Evolutionary conservation across 2,329 filamentous ascomycete species (phyloP), one percentile per base, ranked within the genome.

Genomic region (Fusarium sp.): DNA sequence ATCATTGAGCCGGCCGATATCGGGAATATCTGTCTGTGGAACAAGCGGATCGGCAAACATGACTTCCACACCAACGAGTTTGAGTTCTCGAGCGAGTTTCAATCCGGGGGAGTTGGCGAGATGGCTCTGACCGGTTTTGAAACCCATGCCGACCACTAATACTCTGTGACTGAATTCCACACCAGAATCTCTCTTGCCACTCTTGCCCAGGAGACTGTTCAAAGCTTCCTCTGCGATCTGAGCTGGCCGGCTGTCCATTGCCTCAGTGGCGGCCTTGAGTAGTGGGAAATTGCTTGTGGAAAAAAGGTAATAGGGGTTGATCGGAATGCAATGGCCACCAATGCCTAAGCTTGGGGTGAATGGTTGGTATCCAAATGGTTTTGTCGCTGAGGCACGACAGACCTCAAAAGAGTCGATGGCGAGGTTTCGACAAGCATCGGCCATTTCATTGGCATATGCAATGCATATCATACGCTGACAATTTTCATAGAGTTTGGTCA

Each of bases 401-500:
- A 85, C 82, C 63, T 85, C 83, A 35, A 77, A 81, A 0, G 80
- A 76, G 38, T 84, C 76, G 36, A 85, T 81, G 15, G 69, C 76
- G 25, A 79, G 75, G 0, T 69, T 58, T 4, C 70, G 46, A 45
- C 81, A 84, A 1, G 83, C 81, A 58, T 85, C 80, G 1, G 81
- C 80, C 79, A 85, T 84, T 61, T 85, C 82, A 61, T 85, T 85
- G 51, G 77, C 81, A 51, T 80, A 85, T 1, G 83, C 82, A 29
- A 84, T 82, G 52, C 77, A 77, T 25, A 84, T 73, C 79, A 83
- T 84, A 2, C 82, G 75, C 58, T 85, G 81, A 63, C 83, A 85
- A 67, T 85, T 85, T 60, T 85, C 82, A 64, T 84, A 85, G 7
- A 85, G 72, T 71, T 85, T 85, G 50, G 77, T 82, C 81, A 85